These are phyloP conservation scores for Zygnema circumcarinatum DNA, from an alignment of 139 green algal species.

Conservation along the genomic window DNA sequence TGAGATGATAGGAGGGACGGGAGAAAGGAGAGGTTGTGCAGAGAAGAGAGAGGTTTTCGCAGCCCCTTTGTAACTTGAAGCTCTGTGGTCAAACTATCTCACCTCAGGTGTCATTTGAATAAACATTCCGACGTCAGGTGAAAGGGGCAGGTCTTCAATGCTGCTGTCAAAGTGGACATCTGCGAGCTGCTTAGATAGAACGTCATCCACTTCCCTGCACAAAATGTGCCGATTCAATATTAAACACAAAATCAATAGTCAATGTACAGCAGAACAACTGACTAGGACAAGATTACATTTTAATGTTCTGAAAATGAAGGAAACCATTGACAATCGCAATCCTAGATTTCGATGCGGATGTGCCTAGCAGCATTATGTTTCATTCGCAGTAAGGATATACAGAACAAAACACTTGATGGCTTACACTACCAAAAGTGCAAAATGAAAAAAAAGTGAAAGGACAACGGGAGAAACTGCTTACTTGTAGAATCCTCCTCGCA, in stretches of 20 bases:
- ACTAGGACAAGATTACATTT: neutral
- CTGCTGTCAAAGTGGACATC: constrained; percentile 17
- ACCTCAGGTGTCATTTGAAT: constrained; percentile 30
- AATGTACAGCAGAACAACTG: neutral
- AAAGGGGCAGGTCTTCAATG: neutral
- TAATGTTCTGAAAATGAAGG: neutral
- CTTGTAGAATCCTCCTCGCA: constrained; percentile 42
- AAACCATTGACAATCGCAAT: neutral
- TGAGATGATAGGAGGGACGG: too few relatives aligned
- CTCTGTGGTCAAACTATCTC: too few relatives aligned
- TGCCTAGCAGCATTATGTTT: neutral
- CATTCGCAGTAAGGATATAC: neutral
- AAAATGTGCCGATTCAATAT: neutral
- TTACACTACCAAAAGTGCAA: neutral
- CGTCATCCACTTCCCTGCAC: constrained; percentile 52
- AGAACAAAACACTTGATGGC: neutral
- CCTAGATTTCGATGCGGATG: neutral
- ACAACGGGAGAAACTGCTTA: neutral
- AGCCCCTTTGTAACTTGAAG: too few relatives aligned
- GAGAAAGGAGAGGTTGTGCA: too few relatives aligned
- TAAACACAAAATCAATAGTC: neutral
- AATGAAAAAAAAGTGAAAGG: neutral
- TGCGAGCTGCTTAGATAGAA: constrained; percentile 4
- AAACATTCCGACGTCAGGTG: constrained; percentile 43
- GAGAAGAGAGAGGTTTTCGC: too few relatives aligned